Base-by-base conservation (phyloP, 805 yeast species). In the Sugiyamaella valdiviana region DNA sequence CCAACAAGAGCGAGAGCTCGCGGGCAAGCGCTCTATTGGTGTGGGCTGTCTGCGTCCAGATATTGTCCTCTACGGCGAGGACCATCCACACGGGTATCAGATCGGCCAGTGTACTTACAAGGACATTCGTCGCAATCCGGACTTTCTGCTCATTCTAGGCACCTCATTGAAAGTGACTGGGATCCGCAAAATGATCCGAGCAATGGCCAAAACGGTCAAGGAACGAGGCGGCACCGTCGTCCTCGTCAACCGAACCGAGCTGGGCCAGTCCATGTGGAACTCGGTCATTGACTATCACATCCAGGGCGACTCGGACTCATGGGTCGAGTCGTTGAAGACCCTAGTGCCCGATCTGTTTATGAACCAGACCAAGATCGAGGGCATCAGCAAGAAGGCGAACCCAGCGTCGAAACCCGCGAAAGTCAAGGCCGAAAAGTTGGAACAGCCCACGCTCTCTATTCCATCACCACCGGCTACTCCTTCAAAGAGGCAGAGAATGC, bases 111-210 rank as follows among this genome's bases (percentile, higher is more conserved):
- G 89, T 6, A 66, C 86, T 36, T 74, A 71, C 44, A 71, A 75
- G 17, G 98, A 91, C 66, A 60, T 87, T 50, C 54, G 51, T 24
- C 36, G 65, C 2, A 74, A 70, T 51, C 95, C 97, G 0, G 95
- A 89, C 60, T 63, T 86, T 51, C 72, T 93, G 42, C 67, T 91
- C n/a, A 84, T 91, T 9, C 82, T 87, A 76, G 99, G 99, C 0
- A 93, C 99, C 0, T 87, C 96, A 3, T 71, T 93, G 37, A 85
- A 82, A 67, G 98, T 91, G 10, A 85, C 83, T 55, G 99, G 99
- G 1, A 90, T 93, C 42, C 84, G 81, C 60, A 79, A 77, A 55
- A 70, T 91, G 17, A 96, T 90, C 2, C 77, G 78, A 52, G 74
- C 75, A 19, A 63, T 86, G 52, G 80, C 95, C 42, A 76, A 76